Percentiles rank a stretch among this genome's conserved stretches.
Conservation (phyloP, 345 rosid species). For the Sonneratia caseolaris region DNA sequence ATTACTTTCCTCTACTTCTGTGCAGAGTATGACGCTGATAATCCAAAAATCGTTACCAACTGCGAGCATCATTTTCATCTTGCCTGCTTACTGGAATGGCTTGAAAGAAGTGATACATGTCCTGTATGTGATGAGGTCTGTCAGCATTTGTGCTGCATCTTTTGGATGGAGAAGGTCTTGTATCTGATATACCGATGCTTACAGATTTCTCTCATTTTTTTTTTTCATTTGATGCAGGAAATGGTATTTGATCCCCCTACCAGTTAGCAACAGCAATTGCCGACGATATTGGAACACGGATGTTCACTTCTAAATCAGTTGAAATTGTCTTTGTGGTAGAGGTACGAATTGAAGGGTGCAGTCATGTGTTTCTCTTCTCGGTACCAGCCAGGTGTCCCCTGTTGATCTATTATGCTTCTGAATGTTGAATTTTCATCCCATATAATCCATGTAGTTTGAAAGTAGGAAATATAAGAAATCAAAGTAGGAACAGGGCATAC, state of each 20-base stretch:
- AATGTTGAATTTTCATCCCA: not conserved
- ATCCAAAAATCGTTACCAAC: constrained; percentile 73
- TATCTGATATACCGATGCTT: not conserved
- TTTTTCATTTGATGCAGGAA: constrained; percentile 43
- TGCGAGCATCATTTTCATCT: constrained; percentile 98
- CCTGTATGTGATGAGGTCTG: constrained; percentile 86
- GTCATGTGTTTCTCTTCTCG: not conserved
- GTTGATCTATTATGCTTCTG: not conserved
- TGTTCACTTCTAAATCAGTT: not conserved
- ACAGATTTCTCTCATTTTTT: not conserved
- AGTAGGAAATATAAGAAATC: not conserved
- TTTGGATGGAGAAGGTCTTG: not conserved
- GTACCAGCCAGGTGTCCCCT: not conserved
- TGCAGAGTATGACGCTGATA: constrained; percentile 84
- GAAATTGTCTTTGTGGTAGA: not conserved
- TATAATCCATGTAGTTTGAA: not conserved
- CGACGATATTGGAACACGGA: not conserved
- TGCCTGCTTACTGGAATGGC: constrained; percentile 96
- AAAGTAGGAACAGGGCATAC: not conserved
- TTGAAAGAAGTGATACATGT: constrained; percentile 97
- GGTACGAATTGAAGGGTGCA: not conserved
- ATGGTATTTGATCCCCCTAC: constrained; percentile 52
- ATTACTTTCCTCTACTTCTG: constrained; percentile 6
- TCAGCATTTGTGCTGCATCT: not conserved
- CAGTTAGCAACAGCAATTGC: constrained; percentile 23